Conservation (phyloP, 129 eudicot species). For the Lactuca sativa region DNA sequence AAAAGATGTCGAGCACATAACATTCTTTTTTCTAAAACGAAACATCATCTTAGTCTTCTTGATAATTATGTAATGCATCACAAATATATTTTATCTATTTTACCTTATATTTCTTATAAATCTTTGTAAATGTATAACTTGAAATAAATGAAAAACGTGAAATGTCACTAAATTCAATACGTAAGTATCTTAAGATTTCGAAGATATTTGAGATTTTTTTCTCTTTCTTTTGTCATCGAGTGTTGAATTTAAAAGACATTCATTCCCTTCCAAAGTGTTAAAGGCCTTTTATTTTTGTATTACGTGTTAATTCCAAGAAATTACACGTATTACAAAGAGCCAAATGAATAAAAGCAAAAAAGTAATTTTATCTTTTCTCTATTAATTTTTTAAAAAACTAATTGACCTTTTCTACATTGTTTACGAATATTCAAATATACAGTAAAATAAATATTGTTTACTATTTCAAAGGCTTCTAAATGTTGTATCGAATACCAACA, state of each 20-base stretch:
- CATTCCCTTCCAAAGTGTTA: conserved; percentile 15
- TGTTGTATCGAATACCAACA: too few relatives aligned
- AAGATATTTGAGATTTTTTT: neutral
- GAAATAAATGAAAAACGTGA: neutral
- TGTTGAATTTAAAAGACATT: neutral
- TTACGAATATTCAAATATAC: too few relatives aligned
- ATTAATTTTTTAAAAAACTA: too few relatives aligned
- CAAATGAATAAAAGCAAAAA: neutral
- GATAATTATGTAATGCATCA: too few relatives aligned
- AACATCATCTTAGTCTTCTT: too few relatives aligned
- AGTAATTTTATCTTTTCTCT: neutral
- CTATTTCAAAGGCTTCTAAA: too few relatives aligned
- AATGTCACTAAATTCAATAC: neutral
- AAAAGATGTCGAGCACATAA: too few relatives aligned
- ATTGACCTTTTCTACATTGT: neutral
- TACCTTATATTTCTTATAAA: neutral
- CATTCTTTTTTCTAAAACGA: too few relatives aligned
- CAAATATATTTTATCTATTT: too few relatives aligned
- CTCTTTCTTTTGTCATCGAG: neutral
- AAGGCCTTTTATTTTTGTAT: neutral
- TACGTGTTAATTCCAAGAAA: neutral
- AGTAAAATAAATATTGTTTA: too few relatives aligned
- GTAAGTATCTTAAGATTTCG: neutral
- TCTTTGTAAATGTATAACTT: neutral
- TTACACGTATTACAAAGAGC: neutral